A percentile compares a stretch with the other conserved stretches of the same genome.
phyloP scores from a whole-genome alignment of 2,329 filamentous ascomycete genomes.

The Pseudocercospora fijiensis region DNA sequence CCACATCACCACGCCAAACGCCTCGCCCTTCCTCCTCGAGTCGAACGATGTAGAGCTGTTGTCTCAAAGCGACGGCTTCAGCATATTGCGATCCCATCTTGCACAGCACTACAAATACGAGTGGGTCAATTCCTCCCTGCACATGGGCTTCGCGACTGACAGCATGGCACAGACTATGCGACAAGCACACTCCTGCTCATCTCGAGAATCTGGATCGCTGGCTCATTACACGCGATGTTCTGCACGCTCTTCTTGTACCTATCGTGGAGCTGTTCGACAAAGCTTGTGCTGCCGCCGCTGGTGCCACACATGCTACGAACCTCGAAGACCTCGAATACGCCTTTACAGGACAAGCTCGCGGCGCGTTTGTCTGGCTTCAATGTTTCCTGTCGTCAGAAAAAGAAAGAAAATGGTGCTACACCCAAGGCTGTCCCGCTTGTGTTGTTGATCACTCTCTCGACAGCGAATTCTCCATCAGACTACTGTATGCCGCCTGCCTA shows the following conservation, averaged over 20 bases:
- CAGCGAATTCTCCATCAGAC: conserved; percentile 49
- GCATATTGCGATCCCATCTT: conserved; percentile 45
- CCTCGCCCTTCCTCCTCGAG: conserved; percentile 46
- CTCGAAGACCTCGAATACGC: conserved; percentile 57
- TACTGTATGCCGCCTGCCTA: conserved; percentile 50
- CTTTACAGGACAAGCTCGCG: conserved; percentile 56
- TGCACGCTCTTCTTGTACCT: conserved; percentile 60
- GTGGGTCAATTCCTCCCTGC: conserved; percentile 28
- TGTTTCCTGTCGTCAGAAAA: conserved; percentile 57
- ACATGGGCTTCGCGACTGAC: conserved; percentile 42
- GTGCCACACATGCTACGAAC: conserved; percentile 49
- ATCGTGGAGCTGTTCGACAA: conserved; percentile 57
- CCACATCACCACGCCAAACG: conserved; percentile 19
- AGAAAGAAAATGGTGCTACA: conserved; percentile 56
- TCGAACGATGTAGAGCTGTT: conserved; percentile 44
- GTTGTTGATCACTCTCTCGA: conserved; percentile 46
- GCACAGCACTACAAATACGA: conserved; percentile 42
- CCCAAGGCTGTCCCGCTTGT: conserved; percentile 56
- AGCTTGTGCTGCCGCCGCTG: conserved; percentile 54
- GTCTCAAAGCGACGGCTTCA: conserved; percentile 45
- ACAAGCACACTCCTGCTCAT: conserved; percentile 40
- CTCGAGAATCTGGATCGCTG: conserved; percentile 41
- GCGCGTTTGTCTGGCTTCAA: conserved; percentile 59
- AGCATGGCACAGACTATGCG: conserved; percentile 44
- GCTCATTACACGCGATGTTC: conserved; percentile 58